Evolutionary conservation across 1,139 yeast species (phyloP).

Genomic region (Blastobotrys indianensis): DNA sequence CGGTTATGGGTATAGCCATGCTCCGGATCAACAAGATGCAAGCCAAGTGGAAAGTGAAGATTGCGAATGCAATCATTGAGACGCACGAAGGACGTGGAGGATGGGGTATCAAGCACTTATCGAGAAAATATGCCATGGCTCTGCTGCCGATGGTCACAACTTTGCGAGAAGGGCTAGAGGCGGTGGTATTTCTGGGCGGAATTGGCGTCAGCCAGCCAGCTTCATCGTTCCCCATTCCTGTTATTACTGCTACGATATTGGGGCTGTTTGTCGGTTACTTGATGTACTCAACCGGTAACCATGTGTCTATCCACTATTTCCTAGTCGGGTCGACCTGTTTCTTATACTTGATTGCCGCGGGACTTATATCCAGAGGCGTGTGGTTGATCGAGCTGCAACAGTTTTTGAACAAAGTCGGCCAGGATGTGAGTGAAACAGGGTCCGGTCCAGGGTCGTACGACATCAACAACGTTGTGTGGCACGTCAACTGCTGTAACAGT

Average conservation of each 20-base stretch:
- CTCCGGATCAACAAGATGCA: slow-evolving; percentile 81
- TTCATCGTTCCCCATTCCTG: slow-evolving; percentile 74
- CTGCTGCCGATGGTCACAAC: slow-evolving; percentile 77
- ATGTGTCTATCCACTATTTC: slow-evolving; percentile 70
- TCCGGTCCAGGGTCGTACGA: slow-evolving; percentile 91
- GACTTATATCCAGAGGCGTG: slow-evolving; percentile 81
- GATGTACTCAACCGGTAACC: slow-evolving; percentile 65
- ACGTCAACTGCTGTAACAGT: slow-evolving; percentile 91
- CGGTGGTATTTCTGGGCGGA: slow-evolving; percentile 87
- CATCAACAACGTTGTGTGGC: slow-evolving; percentile 73
- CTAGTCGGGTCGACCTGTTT: slow-evolving; percentile 75
- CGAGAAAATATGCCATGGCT: slow-evolving; percentile 69
- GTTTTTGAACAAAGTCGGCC: slow-evolving; percentile 64
- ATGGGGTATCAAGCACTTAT: slow-evolving; percentile 24
- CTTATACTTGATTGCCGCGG: slow-evolving; percentile 80
- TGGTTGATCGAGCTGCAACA: slow-evolving; percentile 74
- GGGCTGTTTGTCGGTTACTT: slow-evolving; percentile 62
- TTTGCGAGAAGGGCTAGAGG: slow-evolving; percentile 86
- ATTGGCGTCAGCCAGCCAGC: slow-evolving; percentile 52
- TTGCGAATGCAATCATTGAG: slow-evolving; percentile 47
- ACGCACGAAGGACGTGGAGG: slow-evolving; percentile 25
- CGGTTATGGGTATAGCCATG: slow-evolving; percentile 85
- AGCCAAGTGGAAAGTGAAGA: slow-evolving; percentile 76
- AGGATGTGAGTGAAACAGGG: slow-evolving; percentile 85
- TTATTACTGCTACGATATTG: slow-evolving; percentile 66